Base-by-base conservation (phyloP, 2,329 filamentous ascomycete species). In the Trichoderma polysporum region DNA sequence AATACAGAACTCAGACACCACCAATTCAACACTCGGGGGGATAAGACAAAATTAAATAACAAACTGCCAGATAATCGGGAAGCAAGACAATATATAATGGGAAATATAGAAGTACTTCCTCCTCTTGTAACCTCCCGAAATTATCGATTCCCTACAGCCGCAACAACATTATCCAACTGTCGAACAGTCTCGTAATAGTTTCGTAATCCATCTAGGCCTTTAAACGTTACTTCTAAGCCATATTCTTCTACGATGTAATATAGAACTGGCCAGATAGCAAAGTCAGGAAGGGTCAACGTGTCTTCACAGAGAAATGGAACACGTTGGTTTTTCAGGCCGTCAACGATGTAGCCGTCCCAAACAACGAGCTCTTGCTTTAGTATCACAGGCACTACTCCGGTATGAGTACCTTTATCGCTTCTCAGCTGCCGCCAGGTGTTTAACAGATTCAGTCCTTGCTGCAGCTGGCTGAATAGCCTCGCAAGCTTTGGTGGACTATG, bases 221-320 rank as follows among this genome's bases (percentile, higher is more conserved):
- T 70, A 6, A 83, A 71, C 17, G 19, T 70, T 1, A 74, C 75
- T 4, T 54, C 61, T 2, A 72, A 49, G 1, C 76, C 79, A 65
- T 74, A 74, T 22, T 77, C 75, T 15, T 74, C 68, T 9, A 79
- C 73, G 22, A 87, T 77, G 35, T 79, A 78, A 66, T 86, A 76
- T 67, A 89, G 70, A 15, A 86, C 79, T 0, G 87, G 86, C 83
- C 84, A 88, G 3, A 88, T 73, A 0, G 84, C 85, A 72, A 83
- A 89, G 73, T 89, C 87, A 0, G 82, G 82, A 2, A 88, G 72
- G 2, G 79, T 78, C 0, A 81, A 71, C 0, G 67, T 69, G 3
- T 73, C 66, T 0, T 82, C 84, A 0, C 82, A 81, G 22, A 87
- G 80, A 71, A 82, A 86, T 13, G 78, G 77, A 2, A 41, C 63